Evolutionary conservation across 2,329 filamentous ascomycete genomes (phyloP), one percentile per base, ranked within the genome.

Genomic region (Arthrobotrys sphaeroides): DNA sequence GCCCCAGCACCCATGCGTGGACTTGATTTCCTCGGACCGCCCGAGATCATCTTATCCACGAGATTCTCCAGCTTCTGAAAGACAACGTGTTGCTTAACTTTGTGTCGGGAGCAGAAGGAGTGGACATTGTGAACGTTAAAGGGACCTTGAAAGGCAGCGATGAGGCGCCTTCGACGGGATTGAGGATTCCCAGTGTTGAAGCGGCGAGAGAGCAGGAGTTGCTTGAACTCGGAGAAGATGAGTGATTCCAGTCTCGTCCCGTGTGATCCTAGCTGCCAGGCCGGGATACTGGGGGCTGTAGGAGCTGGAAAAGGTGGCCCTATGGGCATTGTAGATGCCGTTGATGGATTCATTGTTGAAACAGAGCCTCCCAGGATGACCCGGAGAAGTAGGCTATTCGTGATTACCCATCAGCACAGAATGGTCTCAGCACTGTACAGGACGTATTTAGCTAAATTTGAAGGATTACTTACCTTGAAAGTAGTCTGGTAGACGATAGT

Each of bases 171-270:
- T 9, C 20, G 16, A 38, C 43, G 43, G n/a, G 66, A 62, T 20
- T 38, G 26, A 5, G 28, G 45, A n/a, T 16, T 26, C 9, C 62
- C 60, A 26, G 42, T 20, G n/a, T 40, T 20, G 22, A 59, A 65
- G 20, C 33, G 61, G 3, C 33, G 24, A 4, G n/a, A 16, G 3
- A 26, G 18, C 26, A 74, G 40, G 36, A 74, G 38, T 20, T 59
- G 28, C n/a, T 40, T 28, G 28, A 68, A 68, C 42, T 72, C 47
- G 0, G 67, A 6, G 57, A 45, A 55, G 24, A 72, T 13, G 3
- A 66, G 49, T 5, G 12, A 2, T 45, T 66, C 62, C 5, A 66
- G 36, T 22, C n/a, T n/a, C n/a, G n/a, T n/a, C n/a, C n/a, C n/a
- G n/a, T n/a, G n/a, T 53, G 33, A 16, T 20, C 5, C 2, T 22